These are phyloP conservation scores for Lactarius quietus DNA, from an alignment of 768 basidiomycete species.

Conservation along the genomic window DNA sequence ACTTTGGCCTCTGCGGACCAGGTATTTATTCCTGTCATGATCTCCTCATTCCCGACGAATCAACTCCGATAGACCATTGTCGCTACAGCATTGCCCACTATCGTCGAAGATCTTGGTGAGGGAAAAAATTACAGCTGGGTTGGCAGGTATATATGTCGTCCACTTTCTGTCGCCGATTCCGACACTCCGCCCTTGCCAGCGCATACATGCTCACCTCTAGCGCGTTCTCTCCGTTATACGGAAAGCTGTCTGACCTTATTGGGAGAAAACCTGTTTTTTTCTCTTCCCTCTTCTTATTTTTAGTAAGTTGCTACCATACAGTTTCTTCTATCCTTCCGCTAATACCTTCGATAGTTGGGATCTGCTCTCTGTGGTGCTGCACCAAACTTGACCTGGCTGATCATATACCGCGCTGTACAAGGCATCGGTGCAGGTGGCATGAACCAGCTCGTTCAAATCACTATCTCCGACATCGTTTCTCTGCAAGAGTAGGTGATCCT, in stretches of 20 bases:
- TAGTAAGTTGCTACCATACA: conserved; percentile 41
- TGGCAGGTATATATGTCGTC: conserved; percentile 36
- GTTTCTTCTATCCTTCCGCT: neutral
- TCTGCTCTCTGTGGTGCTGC: conserved; percentile 82
- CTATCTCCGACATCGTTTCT: conserved; percentile 79
- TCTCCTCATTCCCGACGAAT: neutral
- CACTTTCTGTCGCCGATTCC: neutral
- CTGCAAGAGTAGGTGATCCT: conserved; percentile 57
- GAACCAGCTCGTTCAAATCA: conserved; percentile 71
- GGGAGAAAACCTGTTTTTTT: conserved; percentile 73
- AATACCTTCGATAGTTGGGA: conserved; percentile 48
- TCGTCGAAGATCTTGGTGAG: conserved; percentile 43
- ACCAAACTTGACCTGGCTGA: conserved; percentile 73
- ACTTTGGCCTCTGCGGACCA: conserved; percentile 50
- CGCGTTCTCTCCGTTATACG: conserved; percentile 67
- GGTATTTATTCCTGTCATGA: conserved; percentile 26
- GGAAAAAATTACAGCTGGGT: conserved; percentile 50
- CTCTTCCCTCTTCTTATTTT: conserved; percentile 58
- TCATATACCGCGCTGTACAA: conserved; percentile 72
- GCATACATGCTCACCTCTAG: conserved; percentile 71
- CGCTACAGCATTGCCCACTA: conserved; percentile 48
- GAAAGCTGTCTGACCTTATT: conserved; percentile 65
- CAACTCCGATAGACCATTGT: conserved; percentile 38
- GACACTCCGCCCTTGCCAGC: conserved; percentile 34
- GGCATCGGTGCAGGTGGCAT: conserved; percentile 83